These are phyloP conservation scores for Aspergillus pseudoviridinutans DNA, from an alignment of 2,329 filamentous ascomycete species.

Conservation along the genomic window DNA sequence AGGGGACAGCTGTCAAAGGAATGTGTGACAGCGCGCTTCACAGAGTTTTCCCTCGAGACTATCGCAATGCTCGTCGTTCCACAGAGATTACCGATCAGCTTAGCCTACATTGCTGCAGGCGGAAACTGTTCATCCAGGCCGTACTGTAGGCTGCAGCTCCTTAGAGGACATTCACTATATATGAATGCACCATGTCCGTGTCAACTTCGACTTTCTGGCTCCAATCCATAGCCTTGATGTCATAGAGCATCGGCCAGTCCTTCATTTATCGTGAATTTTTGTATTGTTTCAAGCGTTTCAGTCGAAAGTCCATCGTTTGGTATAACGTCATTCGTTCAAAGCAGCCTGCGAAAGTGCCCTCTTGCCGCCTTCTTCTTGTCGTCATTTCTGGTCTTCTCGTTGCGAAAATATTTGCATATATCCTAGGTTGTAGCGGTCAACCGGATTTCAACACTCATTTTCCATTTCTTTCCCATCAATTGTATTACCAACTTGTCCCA, in stretches of 20 bases:
- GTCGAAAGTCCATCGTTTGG: constrained; percentile 22
- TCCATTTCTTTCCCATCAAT: background rate
- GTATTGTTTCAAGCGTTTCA: constrained; percentile 12
- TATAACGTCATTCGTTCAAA: constrained; percentile 19
- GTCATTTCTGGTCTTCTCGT: constrained; percentile 1
- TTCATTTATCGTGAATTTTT: constrained; percentile 14
- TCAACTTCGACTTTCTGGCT: background rate
- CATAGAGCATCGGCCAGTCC: constrained; percentile 22
- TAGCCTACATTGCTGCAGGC: constrained; percentile 17
- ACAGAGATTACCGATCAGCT: constrained; percentile 13
- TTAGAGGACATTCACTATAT: background rate
- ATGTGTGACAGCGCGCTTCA: constrained; percentile 16
- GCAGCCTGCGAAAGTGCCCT: constrained; percentile 13
- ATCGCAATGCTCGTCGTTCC: constrained; percentile 9
- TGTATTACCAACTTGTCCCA: background rate
- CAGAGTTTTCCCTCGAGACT: constrained; percentile 9
- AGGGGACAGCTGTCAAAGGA: constrained; percentile 10
- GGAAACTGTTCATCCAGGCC: constrained; percentile 17
- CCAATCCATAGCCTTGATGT: constrained; percentile 21
- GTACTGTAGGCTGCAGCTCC: background rate
- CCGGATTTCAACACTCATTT: background rate
- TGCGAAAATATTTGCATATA: background rate
- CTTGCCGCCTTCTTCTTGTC: constrained; percentile 9
- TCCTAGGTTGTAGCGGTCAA: background rate
- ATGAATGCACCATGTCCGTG: background rate